Percentiles rank a stretch among this genome's conserved stretches.
Evolutionary conservation across 2,329 filamentous ascomycete genomes (phyloP).

Genomic region (Penicillium crustosum): DNA sequence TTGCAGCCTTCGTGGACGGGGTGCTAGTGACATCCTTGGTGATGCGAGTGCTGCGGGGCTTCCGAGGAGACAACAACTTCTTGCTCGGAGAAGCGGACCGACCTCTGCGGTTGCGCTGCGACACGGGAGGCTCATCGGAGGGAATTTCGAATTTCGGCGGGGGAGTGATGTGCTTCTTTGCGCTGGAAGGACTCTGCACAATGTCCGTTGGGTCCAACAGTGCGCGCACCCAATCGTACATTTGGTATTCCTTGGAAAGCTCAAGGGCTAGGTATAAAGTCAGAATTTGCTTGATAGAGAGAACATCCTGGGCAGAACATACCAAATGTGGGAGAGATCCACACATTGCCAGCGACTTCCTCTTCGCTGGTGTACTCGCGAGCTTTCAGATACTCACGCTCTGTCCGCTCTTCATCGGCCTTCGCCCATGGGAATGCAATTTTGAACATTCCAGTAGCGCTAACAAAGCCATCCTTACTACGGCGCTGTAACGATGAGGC

Average conservation of each 20-base stretch:
- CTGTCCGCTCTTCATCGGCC: constrained; percentile 56
- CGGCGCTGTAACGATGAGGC: constrained; percentile 50
- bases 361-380: constrained; percentile 78
- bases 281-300: background rate
- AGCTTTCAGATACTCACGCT: constrained; percentile 76
- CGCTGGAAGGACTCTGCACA: constrained; percentile 61
- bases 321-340: constrained; percentile 80
- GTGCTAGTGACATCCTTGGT: constrained; percentile 49
- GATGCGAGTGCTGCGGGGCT: constrained; percentile 52
- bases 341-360: constrained; percentile 94
- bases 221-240: constrained; percentile 85
- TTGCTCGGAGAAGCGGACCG: constrained; percentile 61
- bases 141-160: constrained; percentile 75
- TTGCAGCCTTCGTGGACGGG: constrained; percentile 50
- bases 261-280: constrained; percentile 63
- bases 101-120: constrained; percentile 52
- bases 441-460: constrained; percentile 70
- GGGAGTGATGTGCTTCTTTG: constrained; percentile 72
- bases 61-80: constrained; percentile 54
- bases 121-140: constrained; percentile 41
- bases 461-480: constrained; percentile 65
- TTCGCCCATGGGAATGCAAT: constrained; percentile 67
- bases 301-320: constrained; percentile 41
- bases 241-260: constrained; percentile 83
- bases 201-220: constrained; percentile 87